Percentiles rank a stretch among this genome's conserved stretches.
phyloP scores from a whole-genome alignment of 768 basidiomycete genomes.

The Amylocystis lapponica region DNA sequence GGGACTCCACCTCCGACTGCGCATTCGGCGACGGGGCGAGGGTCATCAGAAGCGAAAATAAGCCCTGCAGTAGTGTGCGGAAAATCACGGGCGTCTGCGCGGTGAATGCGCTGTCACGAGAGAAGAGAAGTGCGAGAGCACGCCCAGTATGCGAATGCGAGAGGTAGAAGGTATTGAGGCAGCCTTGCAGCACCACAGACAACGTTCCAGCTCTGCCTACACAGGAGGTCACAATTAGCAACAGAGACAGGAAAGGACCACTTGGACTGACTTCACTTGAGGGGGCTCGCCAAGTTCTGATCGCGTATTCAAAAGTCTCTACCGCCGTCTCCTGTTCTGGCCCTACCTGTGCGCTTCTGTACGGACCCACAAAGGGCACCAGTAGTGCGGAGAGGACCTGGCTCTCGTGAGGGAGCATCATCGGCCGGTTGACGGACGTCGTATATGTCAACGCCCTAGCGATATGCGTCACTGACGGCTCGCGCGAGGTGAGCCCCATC shows the following conservation, averaged over 20 bases:
- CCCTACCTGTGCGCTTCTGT: constrained; percentile 31
- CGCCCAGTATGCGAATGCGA: constrained; percentile 45
- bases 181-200: constrained; percentile 68
- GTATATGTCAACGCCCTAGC: constrained; percentile 30
- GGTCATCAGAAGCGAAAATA: constrained; percentile 45
- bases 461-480: constrained; percentile 39
- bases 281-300: constrained; percentile 49
- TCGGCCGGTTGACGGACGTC: constrained; percentile 22
- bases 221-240: constrained; percentile 9
- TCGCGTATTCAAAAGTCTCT: constrained; percentile 55
- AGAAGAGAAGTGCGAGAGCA: constrained; percentile 42
- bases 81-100: constrained; percentile 41
- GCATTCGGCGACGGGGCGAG: constrained; percentile 23
- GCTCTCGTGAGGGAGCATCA: constrained; percentile 47
- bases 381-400: constrained; percentile 56
- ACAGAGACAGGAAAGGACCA: background rate
- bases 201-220: constrained; percentile 49
- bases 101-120: constrained; percentile 36
- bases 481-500: constrained; percentile 20
- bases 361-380: constrained; percentile 44
- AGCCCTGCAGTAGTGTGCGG: constrained; percentile 44
- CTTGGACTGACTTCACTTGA: constrained; percentile 43
- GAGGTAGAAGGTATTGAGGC: constrained; percentile 38
- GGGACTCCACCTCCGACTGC: constrained; percentile 27
- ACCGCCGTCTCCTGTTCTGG: constrained; percentile 52